A percentile compares a stretch with the other conserved stretches of the same genome.
These are phyloP conservation scores for Rhytidiadelphus loreus DNA, from an alignment of 225 moss, liverwort and hornwort genomes.

Conservation along the genomic window DNA sequence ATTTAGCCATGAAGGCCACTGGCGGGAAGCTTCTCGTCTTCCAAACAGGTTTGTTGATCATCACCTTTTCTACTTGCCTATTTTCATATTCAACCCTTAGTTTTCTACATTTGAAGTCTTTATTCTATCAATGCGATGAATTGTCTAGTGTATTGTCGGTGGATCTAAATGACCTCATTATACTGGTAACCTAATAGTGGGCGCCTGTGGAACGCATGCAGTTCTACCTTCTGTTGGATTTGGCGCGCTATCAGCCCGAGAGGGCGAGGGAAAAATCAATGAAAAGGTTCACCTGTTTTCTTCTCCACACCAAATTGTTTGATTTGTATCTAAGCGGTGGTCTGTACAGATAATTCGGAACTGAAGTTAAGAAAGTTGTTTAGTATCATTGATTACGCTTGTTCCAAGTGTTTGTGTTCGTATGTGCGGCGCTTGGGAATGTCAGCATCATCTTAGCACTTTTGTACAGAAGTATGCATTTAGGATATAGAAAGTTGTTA, in stretches of 20 bases:
- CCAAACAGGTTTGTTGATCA: constrained; percentile 53
- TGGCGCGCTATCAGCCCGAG: constrained; percentile 72
- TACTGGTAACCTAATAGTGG: background rate
- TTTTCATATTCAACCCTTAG: background rate
- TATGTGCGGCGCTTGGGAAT: background rate
- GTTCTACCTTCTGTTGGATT: constrained; percentile 88
- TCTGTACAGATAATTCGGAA: background rate
- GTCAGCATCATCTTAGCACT: background rate
- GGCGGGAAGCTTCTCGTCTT: constrained; percentile 95
- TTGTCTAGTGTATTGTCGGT: background rate
- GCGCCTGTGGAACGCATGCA: constrained; percentile 12
- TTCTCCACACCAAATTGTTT: background rate
- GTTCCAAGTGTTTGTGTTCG: background rate
- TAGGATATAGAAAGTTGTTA: background rate
- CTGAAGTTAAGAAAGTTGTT: background rate
- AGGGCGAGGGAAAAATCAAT: constrained; percentile 78
- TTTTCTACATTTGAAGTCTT: background rate
- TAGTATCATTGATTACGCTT: background rate
- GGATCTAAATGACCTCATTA: background rate
- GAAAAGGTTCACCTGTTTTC: constrained; percentile 53
- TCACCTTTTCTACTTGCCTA: background rate
- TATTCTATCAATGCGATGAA: background rate
- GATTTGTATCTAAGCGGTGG: background rate
- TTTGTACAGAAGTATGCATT: background rate
- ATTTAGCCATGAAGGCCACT: constrained; percentile 78